Evolutionary conservation across 805 yeast species (phyloP).

Genomic region (Wickerhamiella hasegawae): DNA sequence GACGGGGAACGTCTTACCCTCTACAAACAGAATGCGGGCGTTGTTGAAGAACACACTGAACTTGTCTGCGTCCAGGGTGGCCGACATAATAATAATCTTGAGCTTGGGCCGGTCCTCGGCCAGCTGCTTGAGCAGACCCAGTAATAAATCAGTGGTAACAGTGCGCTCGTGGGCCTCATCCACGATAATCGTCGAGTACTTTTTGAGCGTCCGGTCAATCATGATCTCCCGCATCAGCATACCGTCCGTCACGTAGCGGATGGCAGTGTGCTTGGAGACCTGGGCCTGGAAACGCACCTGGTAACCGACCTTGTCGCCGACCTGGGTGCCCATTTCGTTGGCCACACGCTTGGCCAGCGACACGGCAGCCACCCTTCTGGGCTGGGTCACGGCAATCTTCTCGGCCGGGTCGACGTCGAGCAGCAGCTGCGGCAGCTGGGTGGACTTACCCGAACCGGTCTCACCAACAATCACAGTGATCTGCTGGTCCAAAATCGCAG

Average conservation of each 20-base stretch:
- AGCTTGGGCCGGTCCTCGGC: constrained; percentile 41
- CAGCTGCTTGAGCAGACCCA: constrained; percentile 74
- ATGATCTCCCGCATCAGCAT: constrained; percentile 85
- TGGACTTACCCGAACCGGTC: constrained; percentile 96
- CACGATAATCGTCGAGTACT: constrained; percentile 62
- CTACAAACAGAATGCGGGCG: constrained; percentile 75
- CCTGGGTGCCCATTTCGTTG: constrained; percentile 59
- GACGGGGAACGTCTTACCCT: constrained; percentile 82
- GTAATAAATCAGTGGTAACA: constrained; percentile 69
- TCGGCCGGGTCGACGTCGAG: constrained; percentile 29
- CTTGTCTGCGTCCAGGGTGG: constrained; percentile 81
- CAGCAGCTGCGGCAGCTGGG: constrained; percentile 90
- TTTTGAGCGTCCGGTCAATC: constrained; percentile 46
- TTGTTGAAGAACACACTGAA: constrained; percentile 59
- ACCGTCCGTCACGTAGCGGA: constrained; percentile 91
- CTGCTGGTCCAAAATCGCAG: constrained; percentile 36
- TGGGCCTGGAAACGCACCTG: constrained; percentile 80
- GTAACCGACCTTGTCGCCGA: constrained; percentile 81
- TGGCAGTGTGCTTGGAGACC: constrained; percentile 40
- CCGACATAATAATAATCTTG: constrained; percentile 80
- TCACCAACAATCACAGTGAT: constrained; percentile 85
- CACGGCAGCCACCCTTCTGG: constrained; percentile 95
- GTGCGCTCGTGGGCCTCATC: constrained; percentile 99
- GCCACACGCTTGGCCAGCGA: constrained; percentile 86
- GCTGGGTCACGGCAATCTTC: constrained; percentile 84